Evolutionary conservation across 2,329 filamentous ascomycete species (phyloP).

Genomic region (Hirsutella thompsonii): DNA sequence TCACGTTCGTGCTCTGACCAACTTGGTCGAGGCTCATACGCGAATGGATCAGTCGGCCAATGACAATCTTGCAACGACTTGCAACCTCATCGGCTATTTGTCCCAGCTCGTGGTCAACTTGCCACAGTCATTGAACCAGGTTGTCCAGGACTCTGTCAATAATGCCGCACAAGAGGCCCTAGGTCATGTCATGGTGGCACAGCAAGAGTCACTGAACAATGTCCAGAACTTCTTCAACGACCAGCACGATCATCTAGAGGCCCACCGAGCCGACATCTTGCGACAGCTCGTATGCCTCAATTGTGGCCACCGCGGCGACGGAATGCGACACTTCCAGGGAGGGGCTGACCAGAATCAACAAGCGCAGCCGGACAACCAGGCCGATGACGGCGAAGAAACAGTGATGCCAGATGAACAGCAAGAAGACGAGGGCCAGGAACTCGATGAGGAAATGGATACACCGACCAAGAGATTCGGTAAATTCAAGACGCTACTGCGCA

Average conservation of each 20-base stretch:
- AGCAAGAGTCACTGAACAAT: background rate
- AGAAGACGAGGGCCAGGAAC: background rate
- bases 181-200: background rate
- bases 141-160: slow-evolving; percentile 6
- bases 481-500: background rate
- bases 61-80: slow-evolving; percentile 9
- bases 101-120: background rate
- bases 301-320: background rate
- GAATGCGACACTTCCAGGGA: background rate
- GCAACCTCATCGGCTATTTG: background rate
- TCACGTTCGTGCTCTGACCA: slow-evolving; percentile 3
- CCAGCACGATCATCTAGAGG: slow-evolving; percentile 8
- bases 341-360: background rate
- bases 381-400: too few relatives aligned
- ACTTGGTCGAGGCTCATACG: background rate
- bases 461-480: background rate
- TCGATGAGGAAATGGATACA: background rate
- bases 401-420: too few relatives aligned
- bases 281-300: background rate
- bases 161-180: slow-evolving; percentile 8
- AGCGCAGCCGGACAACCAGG: too few relatives aligned
- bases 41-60: slow-evolving; percentile 1
- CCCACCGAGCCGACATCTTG: background rate
- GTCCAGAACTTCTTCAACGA: slow-evolving; percentile 3
- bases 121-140: slow-evolving; percentile 9